A percentile compares a stretch with the other conserved stretches of the same genome.
These are phyloP conservation scores for Globisporangium parvum DNA, from an alignment of 352 stramenopile genomes.

Conservation along the genomic window DNA sequence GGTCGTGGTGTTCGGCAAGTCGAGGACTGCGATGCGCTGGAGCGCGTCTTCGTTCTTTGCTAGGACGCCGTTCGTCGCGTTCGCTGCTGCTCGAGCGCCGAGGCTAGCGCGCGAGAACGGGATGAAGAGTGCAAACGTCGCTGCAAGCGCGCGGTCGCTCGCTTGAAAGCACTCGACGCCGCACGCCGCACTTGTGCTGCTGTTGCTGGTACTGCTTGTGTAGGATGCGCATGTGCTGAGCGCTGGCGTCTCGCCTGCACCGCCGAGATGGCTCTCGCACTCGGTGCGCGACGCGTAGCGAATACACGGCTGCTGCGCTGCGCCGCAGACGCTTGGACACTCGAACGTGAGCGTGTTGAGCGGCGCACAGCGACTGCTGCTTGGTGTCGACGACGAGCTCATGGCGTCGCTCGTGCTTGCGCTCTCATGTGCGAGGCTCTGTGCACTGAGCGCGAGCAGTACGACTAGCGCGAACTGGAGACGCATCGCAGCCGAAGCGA, in stretches of 20 bases:
- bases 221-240: slow-evolving; percentile 6
- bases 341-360: slow-evolving; percentile 14
- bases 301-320: slow-evolving; percentile 4
- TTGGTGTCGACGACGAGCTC: no score
- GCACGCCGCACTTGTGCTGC: not conserved
- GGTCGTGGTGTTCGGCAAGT: slow-evolving; percentile 5
- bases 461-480: no score
- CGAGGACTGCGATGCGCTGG: slow-evolving; percentile 6
- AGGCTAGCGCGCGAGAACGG: slow-evolving; percentile 10
- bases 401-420: not conserved
- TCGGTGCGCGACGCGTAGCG: slow-evolving; percentile 7
- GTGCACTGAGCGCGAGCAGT: no score
- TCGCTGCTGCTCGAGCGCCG: slow-evolving; percentile 1
- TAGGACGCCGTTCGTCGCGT: slow-evolving; percentile 6
- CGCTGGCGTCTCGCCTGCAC: slow-evolving; percentile 2
- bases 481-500: no score
- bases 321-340: slow-evolving; percentile 3
- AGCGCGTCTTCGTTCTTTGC: slow-evolving; percentile 15
- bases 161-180: slow-evolving; percentile 12
- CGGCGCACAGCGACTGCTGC: not conserved
- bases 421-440: not conserved
- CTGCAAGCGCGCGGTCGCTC: not conserved
- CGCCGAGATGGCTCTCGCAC: not conserved
- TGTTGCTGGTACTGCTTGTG: not conserved
- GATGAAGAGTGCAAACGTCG: slow-evolving; percentile 13